Evolutionary conservation across 805 yeast species (phyloP).

Genomic region (Hemisphaericaspora nanyangensis): DNA sequence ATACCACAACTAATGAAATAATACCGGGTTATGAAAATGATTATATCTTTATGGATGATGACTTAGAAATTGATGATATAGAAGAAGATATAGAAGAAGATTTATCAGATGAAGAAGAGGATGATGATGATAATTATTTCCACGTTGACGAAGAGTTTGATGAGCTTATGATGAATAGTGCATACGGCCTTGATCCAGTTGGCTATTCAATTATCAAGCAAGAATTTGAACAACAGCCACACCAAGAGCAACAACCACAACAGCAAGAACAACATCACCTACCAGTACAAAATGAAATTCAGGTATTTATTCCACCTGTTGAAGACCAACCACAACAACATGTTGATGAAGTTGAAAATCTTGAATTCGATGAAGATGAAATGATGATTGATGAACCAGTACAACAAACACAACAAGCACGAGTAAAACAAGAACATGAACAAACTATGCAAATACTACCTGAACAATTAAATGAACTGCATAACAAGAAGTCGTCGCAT

Average conservation of each 20-base stretch:
- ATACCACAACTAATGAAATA: conserved; percentile 6
- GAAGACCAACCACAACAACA: background rate
- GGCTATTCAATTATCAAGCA: background rate
- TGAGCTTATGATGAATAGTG: conserved; percentile 17
- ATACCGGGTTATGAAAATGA: conserved; percentile 35
- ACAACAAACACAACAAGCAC: conserved; percentile 7
- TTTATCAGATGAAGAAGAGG: conserved; percentile 35
- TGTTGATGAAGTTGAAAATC: background rate
- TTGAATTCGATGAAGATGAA: conserved; percentile 5
- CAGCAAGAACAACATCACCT: conserved; percentile 6
- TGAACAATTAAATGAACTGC: too few species aligned
- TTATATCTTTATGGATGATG: conserved; percentile 26
- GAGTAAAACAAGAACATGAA: conserved; percentile 5
- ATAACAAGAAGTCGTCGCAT: too few species aligned
- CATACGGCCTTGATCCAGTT: background rate
- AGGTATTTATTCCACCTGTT: conserved; percentile 1
- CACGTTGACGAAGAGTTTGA: conserved; percentile 35
- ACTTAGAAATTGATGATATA: conserved; percentile 12
- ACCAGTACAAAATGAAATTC: background rate
- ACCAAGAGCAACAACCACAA: conserved; percentile 5
- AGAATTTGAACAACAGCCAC: background rate
- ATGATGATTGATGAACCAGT: conserved; percentile 14
- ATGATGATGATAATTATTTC: conserved; percentile 37
- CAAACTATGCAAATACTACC: too few species aligned
- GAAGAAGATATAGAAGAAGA: conserved; percentile 34